Evolutionary conservation across 139 green algal genomes (phyloP), one percentile per base, ranked within the genome.

Genomic region (Micromonas pusilla): DNA sequence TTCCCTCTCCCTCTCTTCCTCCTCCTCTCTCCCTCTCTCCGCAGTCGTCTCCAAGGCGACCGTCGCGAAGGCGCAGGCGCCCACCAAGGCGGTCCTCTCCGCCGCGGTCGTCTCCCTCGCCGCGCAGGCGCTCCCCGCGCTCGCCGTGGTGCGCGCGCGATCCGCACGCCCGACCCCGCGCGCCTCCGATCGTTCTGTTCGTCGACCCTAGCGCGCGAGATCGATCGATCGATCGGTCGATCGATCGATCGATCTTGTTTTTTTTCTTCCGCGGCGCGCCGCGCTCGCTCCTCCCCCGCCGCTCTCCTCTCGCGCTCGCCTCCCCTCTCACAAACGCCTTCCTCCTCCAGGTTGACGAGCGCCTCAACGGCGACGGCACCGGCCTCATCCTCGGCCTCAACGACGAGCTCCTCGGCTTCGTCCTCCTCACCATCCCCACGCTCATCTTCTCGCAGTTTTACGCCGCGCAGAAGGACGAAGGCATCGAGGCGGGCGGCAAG

Each of bases 341-440:
- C n/a, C 3, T 28, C 28, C 5, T 25, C 26, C 83, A 90, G 86
- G 88, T 92, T 33, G 89, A 93, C 53, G 87, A 91, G 36, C 87
- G 89, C 85, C 63, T 93, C 54, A 90, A 90, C 84, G 87, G 87
- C 34, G 89, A 93, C 54, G 89, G 89, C 78, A 86, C 82, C 20
- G 87, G 89, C 70, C 72, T 85, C 65, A 53, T 80, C 9, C 83
- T 93, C 54, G 89, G 89, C 60, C 71, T 93, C 25, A 91, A 88
- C 77, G 86, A 91, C 39, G 80, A 80, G 64, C 66, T 66, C 37
- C 81, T 91, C 2, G 89, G 82, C 72, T 91, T 77, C 77, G 76
- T 82, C 26, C 80, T 93, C 53, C 38, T 76, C 25, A 83, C 80
- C 45, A 80, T 88, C 9, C 79, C 87, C 71, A 78, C 65, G 72